These are phyloP conservation scores for Colletotrichum trifolii DNA, from an alignment of 2,329 filamentous ascomycete species.

Conservation along the genomic window DNA sequence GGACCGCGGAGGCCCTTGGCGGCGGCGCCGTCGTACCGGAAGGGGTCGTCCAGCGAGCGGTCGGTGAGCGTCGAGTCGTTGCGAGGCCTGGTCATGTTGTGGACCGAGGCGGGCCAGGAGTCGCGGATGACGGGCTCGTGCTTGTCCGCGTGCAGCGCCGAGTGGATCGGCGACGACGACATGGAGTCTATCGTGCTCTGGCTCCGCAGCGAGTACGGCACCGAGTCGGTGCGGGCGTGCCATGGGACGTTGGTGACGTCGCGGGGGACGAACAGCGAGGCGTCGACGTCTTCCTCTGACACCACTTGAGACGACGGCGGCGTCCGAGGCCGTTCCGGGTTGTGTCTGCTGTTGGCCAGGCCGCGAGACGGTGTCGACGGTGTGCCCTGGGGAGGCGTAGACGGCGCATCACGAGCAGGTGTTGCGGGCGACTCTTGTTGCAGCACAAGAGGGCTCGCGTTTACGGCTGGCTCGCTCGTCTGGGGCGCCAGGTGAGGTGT, in stretches of 20 bases:
- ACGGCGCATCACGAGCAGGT: conserved; percentile 16
- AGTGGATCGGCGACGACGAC: conserved; percentile 45
- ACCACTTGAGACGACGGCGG: conserved; percentile 21
- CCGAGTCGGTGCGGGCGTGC: conserved; percentile 45
- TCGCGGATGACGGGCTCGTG: conserved; percentile 48
- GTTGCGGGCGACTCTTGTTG: conserved; percentile 32
- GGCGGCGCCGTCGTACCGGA: conserved; percentile 37
- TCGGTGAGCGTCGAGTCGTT: conserved; percentile 42
- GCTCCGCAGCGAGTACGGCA: conserved; percentile 49
- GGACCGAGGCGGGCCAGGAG: conserved; percentile 42
- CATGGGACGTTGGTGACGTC: conserved; percentile 48
- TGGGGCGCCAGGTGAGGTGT: conserved; percentile 36
- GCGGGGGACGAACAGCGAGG: conserved; percentile 40
- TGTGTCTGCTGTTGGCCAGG: conserved; percentile 44
- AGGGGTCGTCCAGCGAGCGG: conserved; percentile 42
- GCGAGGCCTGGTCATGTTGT: conserved; percentile 35
- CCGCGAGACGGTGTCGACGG: conserved; percentile 36
- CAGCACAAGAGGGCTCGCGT: conserved; percentile 37
- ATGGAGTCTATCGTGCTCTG: conserved; percentile 49
- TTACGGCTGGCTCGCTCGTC: conserved; percentile 30
- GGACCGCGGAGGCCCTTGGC: conserved; percentile 23
- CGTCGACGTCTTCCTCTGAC: conserved; percentile 29
- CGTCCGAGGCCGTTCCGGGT: conserved; percentile 39
- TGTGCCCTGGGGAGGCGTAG: conserved; percentile 35
- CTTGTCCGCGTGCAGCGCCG: conserved; percentile 40